Conservation (phyloP, 495 filamentous ascomycete genomes). For the Neurospora hispaniola region DNA sequence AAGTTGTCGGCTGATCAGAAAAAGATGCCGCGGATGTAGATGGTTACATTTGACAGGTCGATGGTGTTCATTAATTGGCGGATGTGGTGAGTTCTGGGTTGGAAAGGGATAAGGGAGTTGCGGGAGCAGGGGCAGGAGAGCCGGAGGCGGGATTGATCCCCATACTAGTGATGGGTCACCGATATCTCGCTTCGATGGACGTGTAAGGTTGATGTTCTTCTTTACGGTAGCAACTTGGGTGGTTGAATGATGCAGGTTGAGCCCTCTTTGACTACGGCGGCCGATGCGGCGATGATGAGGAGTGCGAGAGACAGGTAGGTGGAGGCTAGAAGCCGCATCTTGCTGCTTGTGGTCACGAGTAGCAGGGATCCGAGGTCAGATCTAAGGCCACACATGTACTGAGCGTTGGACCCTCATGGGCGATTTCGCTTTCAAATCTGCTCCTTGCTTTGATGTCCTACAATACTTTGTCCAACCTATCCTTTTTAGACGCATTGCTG, state of each 20-base stretch:
- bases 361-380: neutral
- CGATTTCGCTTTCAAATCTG: neutral
- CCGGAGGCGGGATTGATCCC: neutral
- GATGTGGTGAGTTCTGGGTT: conserved; percentile 31
- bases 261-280: conserved; percentile 23
- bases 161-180: neutral
- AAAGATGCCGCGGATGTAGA: conserved; percentile 32
- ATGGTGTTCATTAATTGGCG: conserved; percentile 34
- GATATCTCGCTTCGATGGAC: conserved; percentile 6
- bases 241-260: conserved; percentile 29
- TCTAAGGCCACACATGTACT: neutral
- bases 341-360: neutral
- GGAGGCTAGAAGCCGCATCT: conserved; percentile 5
- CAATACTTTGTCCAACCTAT: neutral
- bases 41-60: conserved; percentile 25
- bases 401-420: neutral
- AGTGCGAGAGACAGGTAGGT: conserved; percentile 1
- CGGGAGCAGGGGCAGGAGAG: conserved; percentile 19
- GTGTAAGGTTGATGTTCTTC: conserved; percentile 10
- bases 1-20: conserved; percentile 29
- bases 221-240: neutral
- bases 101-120: conserved; percentile 26
- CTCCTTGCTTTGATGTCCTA: neutral
- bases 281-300: conserved; percentile 5
- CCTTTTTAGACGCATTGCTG: neutral